Evolutionary conservation across 176 grass and related monocot genomes (phyloP).

Genomic region (Carex scoparia): DNA sequence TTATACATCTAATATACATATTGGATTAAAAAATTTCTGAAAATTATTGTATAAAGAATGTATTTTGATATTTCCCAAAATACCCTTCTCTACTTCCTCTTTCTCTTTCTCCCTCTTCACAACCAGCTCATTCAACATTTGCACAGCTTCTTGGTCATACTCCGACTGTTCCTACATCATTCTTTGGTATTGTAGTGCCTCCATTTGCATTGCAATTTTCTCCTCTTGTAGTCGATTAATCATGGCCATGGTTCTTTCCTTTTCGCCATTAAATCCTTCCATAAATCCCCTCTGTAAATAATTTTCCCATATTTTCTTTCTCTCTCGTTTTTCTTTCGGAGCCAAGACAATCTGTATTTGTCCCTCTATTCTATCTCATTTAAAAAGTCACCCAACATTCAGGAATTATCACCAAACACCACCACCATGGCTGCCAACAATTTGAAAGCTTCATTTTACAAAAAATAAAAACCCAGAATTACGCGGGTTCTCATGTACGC

Average conservation of each 20-base stretch:
- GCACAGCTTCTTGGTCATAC: no score
- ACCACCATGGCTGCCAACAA: conserved; percentile 37
- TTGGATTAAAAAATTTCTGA: no score
- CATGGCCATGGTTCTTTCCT: not conserved
- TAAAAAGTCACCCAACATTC: conserved; percentile 1
- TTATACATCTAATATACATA: no score
- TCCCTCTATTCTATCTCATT: not conserved
- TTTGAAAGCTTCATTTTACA: conserved; percentile 38
- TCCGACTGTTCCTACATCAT: no score
- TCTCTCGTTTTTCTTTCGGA: not conserved
- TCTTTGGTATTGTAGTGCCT: no score
- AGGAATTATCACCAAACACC: not conserved
- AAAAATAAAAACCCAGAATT: conserved; percentile 31
- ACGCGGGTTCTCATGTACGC: conserved; percentile 57
- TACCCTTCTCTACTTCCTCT: no score
- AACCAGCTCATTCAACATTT: no score
- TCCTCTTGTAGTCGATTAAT: no score
- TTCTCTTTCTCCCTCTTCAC: no score
- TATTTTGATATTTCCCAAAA: no score
- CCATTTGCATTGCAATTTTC: no score
- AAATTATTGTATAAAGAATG: no score
- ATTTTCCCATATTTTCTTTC: not conserved
- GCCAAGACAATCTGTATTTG: not conserved
- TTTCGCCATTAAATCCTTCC: conserved; percentile 12
- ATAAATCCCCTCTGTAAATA: not conserved